Base-by-base conservation (phyloP, 495 filamentous ascomycete species). In the Tuber aestivum region DNA sequence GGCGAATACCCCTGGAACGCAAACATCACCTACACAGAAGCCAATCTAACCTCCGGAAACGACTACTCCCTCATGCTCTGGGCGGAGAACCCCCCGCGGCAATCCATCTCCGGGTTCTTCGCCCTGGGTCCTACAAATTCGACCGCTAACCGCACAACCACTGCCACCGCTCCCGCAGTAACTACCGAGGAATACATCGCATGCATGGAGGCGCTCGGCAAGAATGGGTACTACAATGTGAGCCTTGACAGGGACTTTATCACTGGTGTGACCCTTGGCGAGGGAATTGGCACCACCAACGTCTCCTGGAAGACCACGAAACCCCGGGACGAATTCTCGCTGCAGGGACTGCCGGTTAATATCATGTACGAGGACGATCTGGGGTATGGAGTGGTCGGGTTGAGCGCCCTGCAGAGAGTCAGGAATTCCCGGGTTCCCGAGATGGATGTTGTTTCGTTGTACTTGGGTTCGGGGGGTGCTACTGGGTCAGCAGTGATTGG, bases 31-130 rank as follows among this genome's bases (percentile, higher is more conserved):
- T 81, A 76, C 41, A 70, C 23, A 18, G 69, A 74, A 16, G 21
- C 70, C 20, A 70, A 72, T 27, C 74, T 83, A 41, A 70, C 45
- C 27, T 68, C 82, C 41, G 81, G 74, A 12, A 75, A 50, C 41
- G 81, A 83, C 44, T 83, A 83, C 70, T 83, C 81, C 2, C 68
- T 83, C 21, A 81, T 83, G 81, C 41, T 83, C 37, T 83, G 78
- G 81, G 77, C 74, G 6, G 71, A 79, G 14, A 50, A 70, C 9
- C 81, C 81, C 45, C 81, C 81, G 27, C 79, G 65, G 21, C 78
- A 70, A 35, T 83, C 81, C 41, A 72, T 79, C 69, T 83, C 81
- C 18, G 76, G 74, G 6, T 79, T 74, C 69, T 83, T 83, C 69
- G 77, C 81, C 16, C 37, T 83, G 21, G 69, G 70, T 21, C 69